These are phyloP conservation scores for Ceratocystis cacaofunesta DNA, from an alignment of 2,329 filamentous ascomycete genomes.

Conservation along the genomic window DNA sequence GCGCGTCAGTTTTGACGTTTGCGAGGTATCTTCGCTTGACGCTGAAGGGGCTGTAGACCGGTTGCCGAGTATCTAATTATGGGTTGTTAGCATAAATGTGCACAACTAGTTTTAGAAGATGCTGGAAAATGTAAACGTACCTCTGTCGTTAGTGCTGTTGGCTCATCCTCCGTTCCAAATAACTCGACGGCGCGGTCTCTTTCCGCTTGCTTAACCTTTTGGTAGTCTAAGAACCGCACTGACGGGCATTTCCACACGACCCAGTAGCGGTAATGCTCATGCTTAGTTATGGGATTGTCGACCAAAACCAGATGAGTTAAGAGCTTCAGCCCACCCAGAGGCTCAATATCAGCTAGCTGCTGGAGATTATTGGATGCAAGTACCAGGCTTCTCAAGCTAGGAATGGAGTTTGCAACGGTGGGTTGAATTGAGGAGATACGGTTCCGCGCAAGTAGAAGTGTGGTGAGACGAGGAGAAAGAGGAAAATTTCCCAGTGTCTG, in stretches of 20 bases:
- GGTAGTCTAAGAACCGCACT: constrained; percentile 82
- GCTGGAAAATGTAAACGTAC: constrained; percentile 25
- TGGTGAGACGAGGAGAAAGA: constrained; percentile 72
- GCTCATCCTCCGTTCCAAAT: constrained; percentile 66
- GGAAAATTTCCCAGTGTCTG: constrained; percentile 82
- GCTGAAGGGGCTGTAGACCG: constrained; percentile 56
- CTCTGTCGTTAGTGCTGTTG: constrained; percentile 65
- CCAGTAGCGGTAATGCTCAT: constrained; percentile 81
- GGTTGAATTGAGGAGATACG: constrained; percentile 70
- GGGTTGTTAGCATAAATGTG: constrained; percentile 11
- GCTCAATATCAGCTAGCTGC: constrained; percentile 78
- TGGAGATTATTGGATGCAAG: constrained; percentile 68
- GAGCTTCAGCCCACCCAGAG: constrained; percentile 50
- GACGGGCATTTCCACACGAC: constrained; percentile 72
- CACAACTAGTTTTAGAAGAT: background rate
- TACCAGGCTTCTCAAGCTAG: constrained; percentile 68
- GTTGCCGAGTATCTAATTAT: constrained; percentile 57
- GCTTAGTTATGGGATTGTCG: constrained; percentile 75
- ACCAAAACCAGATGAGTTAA: constrained; percentile 68
- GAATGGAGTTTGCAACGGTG: constrained; percentile 57
- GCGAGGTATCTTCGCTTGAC: constrained; percentile 20
- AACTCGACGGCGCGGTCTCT: constrained; percentile 60
- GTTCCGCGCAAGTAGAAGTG: constrained; percentile 79
- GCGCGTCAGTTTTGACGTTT: constrained; percentile 50
- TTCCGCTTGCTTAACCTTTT: constrained; percentile 80